These are phyloP conservation scores for Citrus medica DNA, from an alignment of 345 rosid genomes.

Conservation along the genomic window DNA sequence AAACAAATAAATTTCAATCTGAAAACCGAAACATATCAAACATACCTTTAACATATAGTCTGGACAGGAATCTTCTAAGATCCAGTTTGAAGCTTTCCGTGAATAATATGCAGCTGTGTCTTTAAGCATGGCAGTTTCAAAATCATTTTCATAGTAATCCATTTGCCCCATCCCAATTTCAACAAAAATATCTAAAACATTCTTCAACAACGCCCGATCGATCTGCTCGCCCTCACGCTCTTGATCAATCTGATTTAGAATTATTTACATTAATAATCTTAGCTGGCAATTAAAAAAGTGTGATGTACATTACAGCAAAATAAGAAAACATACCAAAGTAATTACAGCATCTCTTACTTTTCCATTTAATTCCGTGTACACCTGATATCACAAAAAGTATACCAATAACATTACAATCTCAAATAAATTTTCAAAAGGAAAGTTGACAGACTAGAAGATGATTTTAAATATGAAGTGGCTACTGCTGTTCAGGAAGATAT, in stretches of 20 bases:
- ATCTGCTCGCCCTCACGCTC: constrained; percentile 65
- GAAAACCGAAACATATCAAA: constrained; percentile 4
- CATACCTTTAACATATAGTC: constrained; percentile 55
- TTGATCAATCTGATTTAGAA: constrained; percentile 39
- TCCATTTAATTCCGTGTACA: constrained; percentile 36
- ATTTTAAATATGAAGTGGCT: background rate
- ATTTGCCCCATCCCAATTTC: constrained; percentile 60
- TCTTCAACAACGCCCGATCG: constrained; percentile 59
- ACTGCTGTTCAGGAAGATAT: background rate
- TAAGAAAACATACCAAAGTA: constrained; percentile 38
- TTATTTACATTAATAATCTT: background rate
- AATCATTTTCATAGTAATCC: constrained; percentile 45
- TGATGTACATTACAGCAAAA: background rate
- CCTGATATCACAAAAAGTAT: constrained; percentile 23
- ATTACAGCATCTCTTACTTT: constrained; percentile 54
- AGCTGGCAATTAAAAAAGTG: background rate
- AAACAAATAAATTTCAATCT: background rate
- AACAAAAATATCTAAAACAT: constrained; percentile 53
- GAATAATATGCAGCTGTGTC: constrained; percentile 58
- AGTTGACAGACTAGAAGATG: background rate
- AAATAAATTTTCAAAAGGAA: background rate
- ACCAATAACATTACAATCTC: background rate
- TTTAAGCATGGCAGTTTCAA: constrained; percentile 50
- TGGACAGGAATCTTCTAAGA: constrained; percentile 53
- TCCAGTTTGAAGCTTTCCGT: constrained; percentile 68